Base-by-base conservation (phyloP, 2,329 filamentous ascomycete species). In the Hortaea werneckii region DNA sequence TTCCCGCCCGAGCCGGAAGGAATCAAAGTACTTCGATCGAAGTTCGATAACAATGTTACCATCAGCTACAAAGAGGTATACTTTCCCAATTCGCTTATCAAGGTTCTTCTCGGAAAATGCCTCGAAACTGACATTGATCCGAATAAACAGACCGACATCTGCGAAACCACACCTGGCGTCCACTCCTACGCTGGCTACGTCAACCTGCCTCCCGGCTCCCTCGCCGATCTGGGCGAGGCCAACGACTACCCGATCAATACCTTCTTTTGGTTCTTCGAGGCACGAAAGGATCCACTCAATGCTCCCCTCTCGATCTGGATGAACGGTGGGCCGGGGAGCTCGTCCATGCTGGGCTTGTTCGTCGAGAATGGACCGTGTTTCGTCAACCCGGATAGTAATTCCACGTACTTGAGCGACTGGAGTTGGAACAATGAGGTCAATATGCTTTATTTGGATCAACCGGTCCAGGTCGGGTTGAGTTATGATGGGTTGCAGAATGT, bases 401-500 rank as follows among this genome's bases (percentile, higher is more conserved):
- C 65, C 0, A 70, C 67, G 0, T 58, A 58, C 12, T 45, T 69
- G 5, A 83, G 80, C 54, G 71, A 76, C 3, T 79, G 72, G 67
- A 76, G 75, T 0, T 83, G 78, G 76, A 82, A 82, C 51, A 76
- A 77, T 46, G 69, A 42, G 6, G 65, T 66, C 38, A 71, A 71
- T 46, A 66, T 71, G 62, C 71, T 85, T 6, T 85, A 79, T 59
- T 72, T 85, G 43, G 79, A 84, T 51, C 78, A 83, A 62, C 82
- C 76, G 0, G 71, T 69, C 3, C 72, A 78, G 49, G 72, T 76
- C 6, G 77, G 78, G 0, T 72, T 78, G 53, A 75, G 70, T 37
- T 79, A 78, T 53, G 65, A 67, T 40, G 57, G 50, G 1, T 51
- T 66, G 6, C 52, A 53, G 10, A 68, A 70, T 40, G 58, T 67